Evolutionary conservation across 2,329 filamentous ascomycete species (phyloP).

Genomic region (Ascomycota sp.): DNA sequence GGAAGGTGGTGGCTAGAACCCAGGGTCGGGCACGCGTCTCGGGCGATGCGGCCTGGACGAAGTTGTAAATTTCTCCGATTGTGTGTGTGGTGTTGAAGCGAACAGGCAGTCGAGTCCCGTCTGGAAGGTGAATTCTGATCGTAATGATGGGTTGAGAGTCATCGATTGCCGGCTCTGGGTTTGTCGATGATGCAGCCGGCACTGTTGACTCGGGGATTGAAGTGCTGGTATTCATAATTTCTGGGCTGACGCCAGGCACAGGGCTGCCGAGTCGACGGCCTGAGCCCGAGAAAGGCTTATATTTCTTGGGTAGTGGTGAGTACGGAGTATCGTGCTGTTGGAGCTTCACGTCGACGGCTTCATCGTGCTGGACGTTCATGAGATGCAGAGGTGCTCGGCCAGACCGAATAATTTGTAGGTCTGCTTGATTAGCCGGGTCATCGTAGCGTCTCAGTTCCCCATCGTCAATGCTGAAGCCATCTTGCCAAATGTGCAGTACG

Average conservation of each 20-base stretch:
- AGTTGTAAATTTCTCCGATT: constrained; percentile 56
- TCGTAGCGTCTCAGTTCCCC: constrained; percentile 60
- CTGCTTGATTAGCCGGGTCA: constrained; percentile 52
- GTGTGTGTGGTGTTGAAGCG: constrained; percentile 69
- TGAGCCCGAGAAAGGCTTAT: constrained; percentile 52
- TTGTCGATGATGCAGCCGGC: constrained; percentile 14
- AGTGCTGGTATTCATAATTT: constrained; percentile 8
- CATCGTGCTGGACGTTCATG: constrained; percentile 54
- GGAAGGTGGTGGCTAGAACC: constrained; percentile 66
- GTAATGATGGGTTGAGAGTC: constrained; percentile 45
- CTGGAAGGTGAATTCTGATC: constrained; percentile 58
- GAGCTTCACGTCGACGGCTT: constrained; percentile 62
- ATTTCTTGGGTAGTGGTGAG: constrained; percentile 50
- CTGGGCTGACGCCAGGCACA: constrained; percentile 36
- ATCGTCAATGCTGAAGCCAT: constrained; percentile 74
- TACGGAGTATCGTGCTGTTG: constrained; percentile 56
- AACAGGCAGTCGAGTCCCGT: constrained; percentile 57
- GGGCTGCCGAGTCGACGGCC: constrained; percentile 61
- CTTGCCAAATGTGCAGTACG: constrained; percentile 59
- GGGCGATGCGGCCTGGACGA: constrained; percentile 44
- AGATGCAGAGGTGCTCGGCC: constrained; percentile 60
- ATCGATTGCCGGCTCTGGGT: constrained; percentile 27
- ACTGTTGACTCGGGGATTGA: constrained; percentile 14
- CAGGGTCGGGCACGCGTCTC: constrained; percentile 38
- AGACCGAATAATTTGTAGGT: constrained; percentile 54